Evolutionary conservation across 2,329 filamentous ascomycete genomes (phyloP), one percentile per base, ranked within the genome.

Genomic region (Penicillium sp.): DNA sequence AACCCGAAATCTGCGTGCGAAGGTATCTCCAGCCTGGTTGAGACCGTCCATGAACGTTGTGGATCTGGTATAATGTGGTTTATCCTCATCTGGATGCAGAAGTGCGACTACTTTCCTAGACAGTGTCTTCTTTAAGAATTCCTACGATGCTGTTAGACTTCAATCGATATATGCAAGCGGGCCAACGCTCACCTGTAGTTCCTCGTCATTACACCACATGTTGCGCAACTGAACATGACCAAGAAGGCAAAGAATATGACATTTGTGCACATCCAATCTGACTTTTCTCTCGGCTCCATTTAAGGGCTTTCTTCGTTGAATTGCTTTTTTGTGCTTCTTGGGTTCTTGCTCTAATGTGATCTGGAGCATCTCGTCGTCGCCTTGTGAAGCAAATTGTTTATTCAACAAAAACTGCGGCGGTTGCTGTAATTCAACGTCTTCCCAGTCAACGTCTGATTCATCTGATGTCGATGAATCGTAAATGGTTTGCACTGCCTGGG

Each of bases 221-320:
- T 97, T 98, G 48, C 90, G 82, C 50, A 81, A 75, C 57, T 86
- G 79, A 15, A 84, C 78, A 67, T 97, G 88, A 9, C 82, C 81
- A 15, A 98, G 69, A 2, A 98, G 75, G 64, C 88, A 95, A 13
- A 96, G 72, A 0, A 97, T 57, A 69, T 98, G 90, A 53, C 83
- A 75, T 68, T 91, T 95, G 68, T 98, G 93, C n/a, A 89, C 76
- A 45, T 88, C 79, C 28, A 93, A 66, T 19, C 90, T 81, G 28
- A 76, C 64, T 41, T 75, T 77, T 54, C 77, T 82, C 54, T 85
- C 82, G 1, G 74, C 72, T 6, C 73, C 72, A 1, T 78, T 78
- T 15, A 78, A 69, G 19, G 77, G 75, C 53, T 77, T 80, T 45
- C 77, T 72, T 55, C 73, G 71, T 26, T 63, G 53, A 10, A 56